phyloP scores from a whole-genome alignment of 345 rosid genomes.

The Pelargonium nanum region DNA sequence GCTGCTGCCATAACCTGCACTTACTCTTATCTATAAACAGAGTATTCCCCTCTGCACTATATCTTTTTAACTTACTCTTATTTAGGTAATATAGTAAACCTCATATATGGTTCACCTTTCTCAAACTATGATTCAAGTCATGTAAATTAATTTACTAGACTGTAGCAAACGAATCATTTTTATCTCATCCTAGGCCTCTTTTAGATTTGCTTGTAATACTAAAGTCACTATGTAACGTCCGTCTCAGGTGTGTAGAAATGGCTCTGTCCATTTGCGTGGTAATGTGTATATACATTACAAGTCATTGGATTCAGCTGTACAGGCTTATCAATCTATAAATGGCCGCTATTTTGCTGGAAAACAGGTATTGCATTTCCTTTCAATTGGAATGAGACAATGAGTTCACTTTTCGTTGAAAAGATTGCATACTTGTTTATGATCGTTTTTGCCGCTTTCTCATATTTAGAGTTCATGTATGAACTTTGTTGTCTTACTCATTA shows the following conservation, averaged over 20 bases:
- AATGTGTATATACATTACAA: conserved; percentile 83
- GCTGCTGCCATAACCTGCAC: neutral
- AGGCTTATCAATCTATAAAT: conserved; percentile 52
- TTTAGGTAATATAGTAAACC: conserved; percentile 1
- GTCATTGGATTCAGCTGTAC: conserved; percentile 64
- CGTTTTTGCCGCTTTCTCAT: neutral
- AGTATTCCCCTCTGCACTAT: neutral
- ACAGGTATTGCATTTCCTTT: conserved; percentile 44
- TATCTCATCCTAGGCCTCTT: neutral
- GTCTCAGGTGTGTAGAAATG: conserved; percentile 75
- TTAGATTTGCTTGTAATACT: neutral
- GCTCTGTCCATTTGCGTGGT: conserved; percentile 87
- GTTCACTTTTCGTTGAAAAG: neutral
- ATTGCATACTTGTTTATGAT: neutral
- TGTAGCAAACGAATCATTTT: neutral
- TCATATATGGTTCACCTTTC: neutral
- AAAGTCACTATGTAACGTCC: conserved; percentile 8
- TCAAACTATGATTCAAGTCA: neutral
- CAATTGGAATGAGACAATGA: neutral
- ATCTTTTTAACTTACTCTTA: neutral
- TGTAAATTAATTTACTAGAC: neutral
- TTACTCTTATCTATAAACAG: neutral
- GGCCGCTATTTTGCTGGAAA: conserved; percentile 96
- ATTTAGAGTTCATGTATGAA: too few species aligned
- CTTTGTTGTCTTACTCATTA: neutral